These are phyloP conservation scores for Rhizodiscina lignyota DNA, from an alignment of 495 filamentous ascomycete species.

Conservation along the genomic window DNA sequence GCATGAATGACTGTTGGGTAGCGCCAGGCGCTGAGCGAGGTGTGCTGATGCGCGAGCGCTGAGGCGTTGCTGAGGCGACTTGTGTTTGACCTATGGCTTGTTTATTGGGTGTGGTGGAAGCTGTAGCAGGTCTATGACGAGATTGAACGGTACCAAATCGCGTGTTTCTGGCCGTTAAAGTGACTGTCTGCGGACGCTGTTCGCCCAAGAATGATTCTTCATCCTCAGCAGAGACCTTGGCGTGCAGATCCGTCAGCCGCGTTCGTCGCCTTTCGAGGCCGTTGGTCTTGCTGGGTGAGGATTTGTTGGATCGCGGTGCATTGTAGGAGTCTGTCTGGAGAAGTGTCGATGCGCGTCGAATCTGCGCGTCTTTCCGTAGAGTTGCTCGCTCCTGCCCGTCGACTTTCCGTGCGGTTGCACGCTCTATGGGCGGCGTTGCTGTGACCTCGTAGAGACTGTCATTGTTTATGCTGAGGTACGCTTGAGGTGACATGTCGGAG, in stretches of 20 bases:
- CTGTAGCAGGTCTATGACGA: too few relatives aligned
- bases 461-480: conserved; percentile 5
- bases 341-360: conserved; percentile 11
- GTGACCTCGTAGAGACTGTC: conserved; percentile 22
- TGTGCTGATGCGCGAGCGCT: too few relatives aligned
- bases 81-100: too few relatives aligned
- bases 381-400: conserved; percentile 9
- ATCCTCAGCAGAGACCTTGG: too few relatives aligned
- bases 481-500: conserved; percentile 9
- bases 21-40: too few relatives aligned
- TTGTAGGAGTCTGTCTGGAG: conserved; percentile 5
- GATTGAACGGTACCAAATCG: too few relatives aligned
- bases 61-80: too few relatives aligned
- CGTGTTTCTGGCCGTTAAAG: too few relatives aligned
- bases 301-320: conserved; percentile 4
- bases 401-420: conserved; percentile 5
- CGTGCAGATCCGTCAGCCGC: too few relatives aligned
- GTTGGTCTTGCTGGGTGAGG: conserved; percentile 2
- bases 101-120: too few relatives aligned
- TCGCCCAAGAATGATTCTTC: too few relatives aligned
- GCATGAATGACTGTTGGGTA: conserved; percentile 28
- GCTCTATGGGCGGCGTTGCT: conserved; percentile 12
- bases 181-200: too few relatives aligned
- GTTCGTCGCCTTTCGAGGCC: conserved; percentile 6
- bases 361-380: conserved; percentile 15